Evolutionary conservation across 1,139 yeast species (phyloP), one percentile per base, ranked within the genome.

Genomic region (Pneumocystis wakefieldiae): DNA sequence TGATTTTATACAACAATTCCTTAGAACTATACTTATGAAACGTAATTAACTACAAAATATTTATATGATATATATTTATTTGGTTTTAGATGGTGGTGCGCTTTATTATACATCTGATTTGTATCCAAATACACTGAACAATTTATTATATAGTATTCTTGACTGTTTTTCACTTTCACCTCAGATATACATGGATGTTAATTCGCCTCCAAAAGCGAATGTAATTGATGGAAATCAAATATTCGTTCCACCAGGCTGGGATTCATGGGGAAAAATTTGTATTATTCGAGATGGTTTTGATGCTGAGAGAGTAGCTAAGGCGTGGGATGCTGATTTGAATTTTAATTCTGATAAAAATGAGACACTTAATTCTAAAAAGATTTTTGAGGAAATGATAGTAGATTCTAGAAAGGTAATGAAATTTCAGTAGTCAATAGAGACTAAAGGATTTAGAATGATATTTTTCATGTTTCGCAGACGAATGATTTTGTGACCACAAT

Each of bases 1-100:
- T 38, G 84, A 81, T 64, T 76, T 70, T 63, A 69, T 78, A 2
- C 89, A 86, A 69, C 87, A 85, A 68, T 69, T 76, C 59, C 67
- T 84, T 38, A 76, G 95, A 55, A 72, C 78, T 10, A 66, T 83
- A 0, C 76, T 82, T 14, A 70, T 82, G 61, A 74, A 76, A 48
- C 80, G 55, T 48, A 48, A 19, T 48, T 48, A 19, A 12, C 10
- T 48, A 24, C 7, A 48, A 12, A 19, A 10, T 32, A 32, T 24
- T 19, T 24, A 24, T 24, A 7, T 48, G 7, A 12, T 48, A 24
- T 14, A 48, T 24, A 24, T 48, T 48, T 5, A 48, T 48, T 48
- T 12, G 15, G 17, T 48, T 12, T 19, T 48, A 48, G 55, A 80
- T 68, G 80, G 74, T 4, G 74, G 72, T 17, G 42, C 64, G 24